Base-by-base conservation (phyloP, 768 basidiomycete species). In the Leccinellum luteum region DNA sequence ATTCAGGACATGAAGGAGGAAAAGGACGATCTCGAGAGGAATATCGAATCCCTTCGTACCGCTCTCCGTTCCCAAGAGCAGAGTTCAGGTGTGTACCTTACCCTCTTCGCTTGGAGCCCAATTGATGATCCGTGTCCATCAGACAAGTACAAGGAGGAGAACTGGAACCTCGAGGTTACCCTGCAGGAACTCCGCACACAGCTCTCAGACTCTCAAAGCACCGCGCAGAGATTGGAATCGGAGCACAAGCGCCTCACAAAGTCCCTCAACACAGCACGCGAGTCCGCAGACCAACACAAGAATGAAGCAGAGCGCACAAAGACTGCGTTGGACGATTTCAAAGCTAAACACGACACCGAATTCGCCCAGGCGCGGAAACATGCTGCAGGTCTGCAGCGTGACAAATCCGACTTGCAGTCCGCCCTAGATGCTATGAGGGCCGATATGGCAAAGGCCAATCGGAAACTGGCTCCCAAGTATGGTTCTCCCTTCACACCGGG, bases 121-220 rank as follows among this genome's bases (percentile, higher is more conserved):
- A 60, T 31, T 58, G 21, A 61, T 7, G 3, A 60, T 32, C 8
- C 23, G 30, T 32, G 32, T 58, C 50, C 53, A 55, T 28, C 66
- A 89, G 96, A 98, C 71, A 93, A 94, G 61, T 96, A 86, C 84
- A 94, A 94, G 75, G 96, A 98, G 75, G 94, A 95, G 75, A 98
- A 97, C 71, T 98, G 97, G 97, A 96, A 98, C 68, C 85, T 98
- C 56, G 96, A 98, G 76, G 94, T 98, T 50, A 83, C 84, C 15
- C 77, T 94, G 28, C 96, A 98, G 70, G 94, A 97, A 58, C 80
- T 94, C 23, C 87, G 87, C 38, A 75, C 82, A 1, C 85, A 90
- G 62, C 78, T 89, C 48, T 68, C 80, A 30, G 86, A 90, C 50
- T 80, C 84, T 1, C 86, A 91, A 60, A 73, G 85, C 17, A 78